These are phyloP conservation scores for Stephania japonica DNA, from an alignment of 164 flowering plant species.

Conservation along the genomic window DNA sequence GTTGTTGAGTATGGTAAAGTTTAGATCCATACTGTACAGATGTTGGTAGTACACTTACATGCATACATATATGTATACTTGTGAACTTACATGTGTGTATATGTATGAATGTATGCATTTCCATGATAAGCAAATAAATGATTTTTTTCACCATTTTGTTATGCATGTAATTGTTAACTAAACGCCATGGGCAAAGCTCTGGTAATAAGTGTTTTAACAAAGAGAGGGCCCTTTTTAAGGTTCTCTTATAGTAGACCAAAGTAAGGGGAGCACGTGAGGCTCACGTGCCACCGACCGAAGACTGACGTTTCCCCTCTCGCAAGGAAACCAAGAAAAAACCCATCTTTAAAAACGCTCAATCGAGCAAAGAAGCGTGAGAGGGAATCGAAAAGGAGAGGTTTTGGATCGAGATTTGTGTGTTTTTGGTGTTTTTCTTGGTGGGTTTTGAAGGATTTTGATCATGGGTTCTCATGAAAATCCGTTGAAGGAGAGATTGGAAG, in stretches of 20 bases:
- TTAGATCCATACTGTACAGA: constrained; percentile 7
- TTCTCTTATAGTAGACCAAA: no score
- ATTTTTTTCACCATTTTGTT: not conserved
- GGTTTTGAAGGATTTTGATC: not conserved
- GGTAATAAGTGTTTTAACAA: no score
- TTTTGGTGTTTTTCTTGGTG: not conserved
- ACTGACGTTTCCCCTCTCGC: constrained; percentile 6
- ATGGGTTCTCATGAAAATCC: constrained; percentile 34
- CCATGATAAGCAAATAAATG: constrained; percentile 12
- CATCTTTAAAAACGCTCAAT: not conserved
- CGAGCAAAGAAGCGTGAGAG: not conserved
- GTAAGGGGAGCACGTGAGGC: not conserved
- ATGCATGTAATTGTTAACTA: no score
- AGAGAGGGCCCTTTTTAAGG: no score
- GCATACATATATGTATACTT: constrained; percentile 9
- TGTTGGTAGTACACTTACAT: not conserved
- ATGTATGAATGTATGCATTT: constrained; percentile 11
- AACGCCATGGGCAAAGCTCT: no score
- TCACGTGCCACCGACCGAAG: not conserved
- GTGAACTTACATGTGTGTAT: constrained; percentile 12
- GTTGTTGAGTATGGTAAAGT: constrained; percentile 1
- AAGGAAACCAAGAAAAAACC: not conserved
- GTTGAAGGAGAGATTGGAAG: constrained; percentile 43
- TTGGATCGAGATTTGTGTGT: not conserved
- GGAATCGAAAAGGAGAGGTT: not conserved